These are phyloP conservation scores for Hygrocybe coccinea DNA, from an alignment of 768 basidiomycete genomes.

Conservation along the genomic window DNA sequence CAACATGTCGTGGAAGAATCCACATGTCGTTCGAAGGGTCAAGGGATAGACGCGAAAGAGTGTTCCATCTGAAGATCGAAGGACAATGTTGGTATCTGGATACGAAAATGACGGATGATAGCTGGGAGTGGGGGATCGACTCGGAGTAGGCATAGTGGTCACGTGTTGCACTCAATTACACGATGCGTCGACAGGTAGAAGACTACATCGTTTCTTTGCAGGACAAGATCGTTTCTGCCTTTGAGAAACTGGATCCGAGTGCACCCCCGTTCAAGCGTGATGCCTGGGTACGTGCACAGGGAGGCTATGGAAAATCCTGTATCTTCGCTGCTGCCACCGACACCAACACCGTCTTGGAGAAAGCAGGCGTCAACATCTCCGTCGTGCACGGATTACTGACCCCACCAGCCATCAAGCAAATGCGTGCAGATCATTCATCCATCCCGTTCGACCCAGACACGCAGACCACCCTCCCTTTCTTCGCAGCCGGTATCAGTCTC, in stretches of 20 bases:
- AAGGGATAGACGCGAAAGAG: slow-evolving; percentile 43
- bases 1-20: slow-evolving; percentile 37
- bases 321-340: slow-evolving; percentile 65
- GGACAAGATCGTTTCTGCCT: slow-evolving; percentile 64
- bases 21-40: slow-evolving; percentile 26
- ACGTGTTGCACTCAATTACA: not conserved
- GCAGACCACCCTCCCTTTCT: slow-evolving; percentile 75
- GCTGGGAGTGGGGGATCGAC: too few relatives aligned
- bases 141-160: too few relatives aligned
- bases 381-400: slow-evolving; percentile 86
- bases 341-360: slow-evolving; percentile 65
- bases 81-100: slow-evolving; percentile 33
- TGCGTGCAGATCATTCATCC: slow-evolving; percentile 86
- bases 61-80: slow-evolving; percentile 43
- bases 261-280: slow-evolving; percentile 76
- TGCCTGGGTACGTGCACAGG: slow-evolving; percentile 67
- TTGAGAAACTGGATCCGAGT: slow-evolving; percentile 75
- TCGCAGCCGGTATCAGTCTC: slow-evolving; percentile 86
- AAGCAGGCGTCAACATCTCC: slow-evolving; percentile 93
- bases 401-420: slow-evolving; percentile 85
- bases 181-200: slow-evolving; percentile 78
- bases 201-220: slow-evolving; percentile 74
- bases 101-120: slow-evolving; percentile 33
- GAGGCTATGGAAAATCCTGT: slow-evolving; percentile 76
- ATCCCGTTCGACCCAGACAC: slow-evolving; percentile 52